phyloP scores from a whole-genome alignment of 805 yeast genomes.

The Wickerhamomyces chambardii region DNA sequence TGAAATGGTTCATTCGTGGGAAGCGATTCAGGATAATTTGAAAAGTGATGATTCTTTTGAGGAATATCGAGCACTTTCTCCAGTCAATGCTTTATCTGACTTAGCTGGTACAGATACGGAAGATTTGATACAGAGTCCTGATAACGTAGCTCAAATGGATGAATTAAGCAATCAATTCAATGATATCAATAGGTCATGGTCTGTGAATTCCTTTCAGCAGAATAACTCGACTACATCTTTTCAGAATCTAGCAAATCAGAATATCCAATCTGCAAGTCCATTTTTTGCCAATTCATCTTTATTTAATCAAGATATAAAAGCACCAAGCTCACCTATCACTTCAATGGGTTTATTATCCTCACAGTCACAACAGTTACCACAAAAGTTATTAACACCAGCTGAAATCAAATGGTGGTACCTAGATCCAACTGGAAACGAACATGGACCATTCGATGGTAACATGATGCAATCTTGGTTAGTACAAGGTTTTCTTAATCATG shows the following conservation, averaged over 20 bases:
- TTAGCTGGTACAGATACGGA: conserved; percentile 14
- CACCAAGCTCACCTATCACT: not conserved
- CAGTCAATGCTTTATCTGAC: conserved; percentile 11
- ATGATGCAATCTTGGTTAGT: conserved; percentile 76
- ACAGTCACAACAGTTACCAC: conserved; percentile 4
- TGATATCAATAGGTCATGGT: conserved; percentile 11
- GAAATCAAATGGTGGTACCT: conserved; percentile 61
- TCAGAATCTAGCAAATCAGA: not conserved
- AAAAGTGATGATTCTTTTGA: conserved; percentile 19
- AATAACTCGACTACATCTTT: not conserved
- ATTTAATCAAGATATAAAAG: conserved; percentile 1
- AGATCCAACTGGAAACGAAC: conserved; percentile 61
- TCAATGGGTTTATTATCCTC: conserved; percentile 1
- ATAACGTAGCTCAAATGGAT: conserved; percentile 2
- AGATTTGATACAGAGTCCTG: conserved; percentile 7
- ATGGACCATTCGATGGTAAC: conserved; percentile 73
- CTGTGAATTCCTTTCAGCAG: not conserved
- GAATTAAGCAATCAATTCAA: conserved; percentile 9
- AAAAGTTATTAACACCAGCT: conserved; percentile 23
- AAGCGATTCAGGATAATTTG: conserved; percentile 23
- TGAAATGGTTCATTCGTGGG: conserved; percentile 47
- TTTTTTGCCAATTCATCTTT: conserved; percentile 2
- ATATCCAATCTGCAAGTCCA: conserved; percentile 7
- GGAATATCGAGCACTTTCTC: conserved; percentile 21
- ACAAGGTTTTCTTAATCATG: conserved; percentile 46